A percentile compares a stretch with the other conserved stretches of the same genome.
These are phyloP conservation scores for Zea luxurians DNA, from an alignment of 176 grass and related monocot genomes.

Conservation along the genomic window DNA sequence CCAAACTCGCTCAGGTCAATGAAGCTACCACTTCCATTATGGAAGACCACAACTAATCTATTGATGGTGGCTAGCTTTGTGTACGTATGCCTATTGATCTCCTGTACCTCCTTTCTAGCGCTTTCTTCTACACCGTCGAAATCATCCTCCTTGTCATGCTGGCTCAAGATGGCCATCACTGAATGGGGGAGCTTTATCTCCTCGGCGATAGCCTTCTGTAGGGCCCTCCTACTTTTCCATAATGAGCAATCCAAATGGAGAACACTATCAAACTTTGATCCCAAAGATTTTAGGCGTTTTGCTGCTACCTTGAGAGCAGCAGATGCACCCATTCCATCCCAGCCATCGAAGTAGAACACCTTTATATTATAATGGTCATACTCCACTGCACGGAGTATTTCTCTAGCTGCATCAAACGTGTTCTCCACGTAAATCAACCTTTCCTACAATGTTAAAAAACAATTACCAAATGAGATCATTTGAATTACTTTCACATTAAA, in stretches of 20 bases:
- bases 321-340: background rate
- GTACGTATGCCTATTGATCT: no score
- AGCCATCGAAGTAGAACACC: background rate
- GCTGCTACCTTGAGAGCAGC: background rate
- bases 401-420: no score
- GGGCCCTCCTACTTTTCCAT: background rate
- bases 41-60: no score
- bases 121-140: background rate
- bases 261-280: background rate
- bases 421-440: no score
- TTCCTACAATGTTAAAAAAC: no score
- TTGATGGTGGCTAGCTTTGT: no score
- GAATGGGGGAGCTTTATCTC: background rate
- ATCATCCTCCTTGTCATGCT: background rate
- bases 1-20: no score
- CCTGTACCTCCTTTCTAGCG: background rate
- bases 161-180: background rate
- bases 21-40: no score
- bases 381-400: no score
- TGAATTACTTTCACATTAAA: no score
- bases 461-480: no score
- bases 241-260: background rate
- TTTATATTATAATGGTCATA: no score
- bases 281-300: background rate
- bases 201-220: background rate